A percentile compares a stretch with the other conserved stretches of the same genome.
Conservation (phyloP, 352 stramenopile species). For the Albugo candida region DNA sequence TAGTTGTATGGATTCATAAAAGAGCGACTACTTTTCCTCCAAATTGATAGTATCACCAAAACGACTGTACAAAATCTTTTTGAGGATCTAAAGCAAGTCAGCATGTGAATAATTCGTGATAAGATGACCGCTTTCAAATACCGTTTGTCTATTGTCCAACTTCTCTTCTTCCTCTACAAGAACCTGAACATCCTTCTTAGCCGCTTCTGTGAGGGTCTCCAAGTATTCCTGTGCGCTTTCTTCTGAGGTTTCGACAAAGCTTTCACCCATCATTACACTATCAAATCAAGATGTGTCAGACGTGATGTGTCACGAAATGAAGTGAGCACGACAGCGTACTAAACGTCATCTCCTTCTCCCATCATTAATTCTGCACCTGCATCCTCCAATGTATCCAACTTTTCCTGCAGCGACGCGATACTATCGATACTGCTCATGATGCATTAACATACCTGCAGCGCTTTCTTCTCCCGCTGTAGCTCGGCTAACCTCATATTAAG, state of each 20-base stretch:
- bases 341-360: slow-evolving; percentile 69
- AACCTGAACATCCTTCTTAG: slow-evolving; percentile 61
- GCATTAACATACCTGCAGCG: slow-evolving; percentile 50
- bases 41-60: slow-evolving; percentile 96
- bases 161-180: slow-evolving; percentile 71
- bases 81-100: slow-evolving; percentile 33
- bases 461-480: slow-evolving; percentile 78
- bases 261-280: slow-evolving; percentile 87
- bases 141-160: slow-evolving; percentile 78
- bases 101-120: slow-evolving; percentile 7
- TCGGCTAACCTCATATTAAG: slow-evolving; percentile 90
- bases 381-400: slow-evolving; percentile 91
- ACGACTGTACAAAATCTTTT: slow-evolving; percentile 89
- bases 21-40: slow-evolving; percentile 66
- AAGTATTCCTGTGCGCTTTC: slow-evolving; percentile 88
- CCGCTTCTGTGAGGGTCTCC: slow-evolving; percentile 76
- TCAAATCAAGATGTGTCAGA: background rate
- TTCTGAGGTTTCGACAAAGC: slow-evolving; percentile 88
- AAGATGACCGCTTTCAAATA: slow-evolving; percentile 13
- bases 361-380: slow-evolving; percentile 97
- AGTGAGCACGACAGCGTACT: slow-evolving; percentile 15
- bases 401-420: slow-evolving; percentile 39
- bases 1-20: too few species aligned
- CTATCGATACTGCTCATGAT: background rate
- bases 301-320: background rate